A percentile compares a stretch with the other conserved stretches of the same genome.
phyloP scores from a whole-genome alignment of 176 grass and related monocot genomes.

The Avena sativa region DNA sequence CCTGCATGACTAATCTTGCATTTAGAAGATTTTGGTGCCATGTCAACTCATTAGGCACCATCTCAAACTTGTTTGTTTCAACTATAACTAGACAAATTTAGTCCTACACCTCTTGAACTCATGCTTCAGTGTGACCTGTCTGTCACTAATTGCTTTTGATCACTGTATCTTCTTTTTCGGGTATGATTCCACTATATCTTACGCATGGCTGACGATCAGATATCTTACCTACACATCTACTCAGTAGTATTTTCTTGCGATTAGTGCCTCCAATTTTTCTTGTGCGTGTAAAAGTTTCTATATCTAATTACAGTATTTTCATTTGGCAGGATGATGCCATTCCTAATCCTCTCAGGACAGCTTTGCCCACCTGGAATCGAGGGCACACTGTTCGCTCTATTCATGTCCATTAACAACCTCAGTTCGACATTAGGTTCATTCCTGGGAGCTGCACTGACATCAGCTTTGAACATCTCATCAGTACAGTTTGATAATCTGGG shows the following conservation, averaged over 20 bases:
- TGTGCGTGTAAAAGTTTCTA: not conserved
- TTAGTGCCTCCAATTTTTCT: not conserved
- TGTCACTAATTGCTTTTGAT: not conserved
- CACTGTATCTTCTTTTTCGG: not conserved
- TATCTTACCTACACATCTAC: not conserved
- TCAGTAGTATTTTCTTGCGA: not conserved
- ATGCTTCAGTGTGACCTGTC: not conserved
- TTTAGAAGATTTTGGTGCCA: not conserved
- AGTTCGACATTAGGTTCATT: conserved; percentile 72
- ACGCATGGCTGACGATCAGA: not conserved
- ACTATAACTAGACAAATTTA: not conserved
- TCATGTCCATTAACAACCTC: conserved; percentile 87
- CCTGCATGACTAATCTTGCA: conserved; percentile 7
- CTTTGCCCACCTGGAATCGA: conserved; percentile 85
- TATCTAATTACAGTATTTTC: conserved; percentile 44
- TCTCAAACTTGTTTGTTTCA: conserved; percentile 6
- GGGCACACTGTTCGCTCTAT: conserved; percentile 79
- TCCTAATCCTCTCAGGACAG: conserved; percentile 74
- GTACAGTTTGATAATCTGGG: conserved; percentile 67
- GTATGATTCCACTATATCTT: not conserved
- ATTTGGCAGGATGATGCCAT: conserved; percentile 77
- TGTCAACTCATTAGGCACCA: not conserved
- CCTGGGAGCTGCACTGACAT: conserved; percentile 66
- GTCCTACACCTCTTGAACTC: not conserved
- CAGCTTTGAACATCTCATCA: conserved; percentile 60